Conservation (phyloP, 768 basidiomycete species). For the Trametopsis cervina region DNA sequence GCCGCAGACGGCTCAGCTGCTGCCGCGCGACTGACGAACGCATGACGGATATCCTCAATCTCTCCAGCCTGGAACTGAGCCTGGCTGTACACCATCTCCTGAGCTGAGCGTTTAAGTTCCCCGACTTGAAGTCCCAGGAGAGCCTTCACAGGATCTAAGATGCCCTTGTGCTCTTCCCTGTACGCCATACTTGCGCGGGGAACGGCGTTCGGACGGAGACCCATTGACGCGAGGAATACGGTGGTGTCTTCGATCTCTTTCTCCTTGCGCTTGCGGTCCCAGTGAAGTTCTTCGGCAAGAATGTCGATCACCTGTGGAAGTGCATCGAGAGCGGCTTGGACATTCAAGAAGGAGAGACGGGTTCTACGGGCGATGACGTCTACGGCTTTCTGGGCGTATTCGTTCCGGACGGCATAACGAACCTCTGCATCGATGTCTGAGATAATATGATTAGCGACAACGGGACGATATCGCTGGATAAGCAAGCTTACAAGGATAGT, state of each 20-base stretch:
- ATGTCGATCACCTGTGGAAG: slow-evolving; percentile 87
- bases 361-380: slow-evolving; percentile 92
- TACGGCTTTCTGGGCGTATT: slow-evolving; percentile 88
- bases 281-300: slow-evolving; percentile 81
- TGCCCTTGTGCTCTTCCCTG: slow-evolving; percentile 14
- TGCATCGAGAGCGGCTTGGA: slow-evolving; percentile 73
- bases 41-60: slow-evolving; percentile 33
- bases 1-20: slow-evolving; percentile 7
- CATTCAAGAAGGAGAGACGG: slow-evolving; percentile 92
- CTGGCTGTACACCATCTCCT: slow-evolving; percentile 34
- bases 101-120: slow-evolving; percentile 16
- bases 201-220: slow-evolving; percentile 50
- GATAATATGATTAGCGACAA: background rate
- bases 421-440: slow-evolving; percentile 90
- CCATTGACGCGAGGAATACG: slow-evolving; percentile 79
- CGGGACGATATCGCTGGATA: background rate
- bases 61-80: slow-evolving; percentile 50
- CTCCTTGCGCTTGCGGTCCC: slow-evolving; percentile 54
- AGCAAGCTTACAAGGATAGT: slow-evolving; percentile 63
- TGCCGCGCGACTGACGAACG: slow-evolving; percentile 28
- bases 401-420: slow-evolving; percentile 78
- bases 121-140: slow-evolving; percentile 14
- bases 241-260: slow-evolving; percentile 54
- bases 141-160: slow-evolving; percentile 21
- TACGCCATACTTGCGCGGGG: slow-evolving; percentile 14